Evolutionary conservation across 257 asterid species (phyloP).

Genomic region (Handroanthus guayacan): DNA sequence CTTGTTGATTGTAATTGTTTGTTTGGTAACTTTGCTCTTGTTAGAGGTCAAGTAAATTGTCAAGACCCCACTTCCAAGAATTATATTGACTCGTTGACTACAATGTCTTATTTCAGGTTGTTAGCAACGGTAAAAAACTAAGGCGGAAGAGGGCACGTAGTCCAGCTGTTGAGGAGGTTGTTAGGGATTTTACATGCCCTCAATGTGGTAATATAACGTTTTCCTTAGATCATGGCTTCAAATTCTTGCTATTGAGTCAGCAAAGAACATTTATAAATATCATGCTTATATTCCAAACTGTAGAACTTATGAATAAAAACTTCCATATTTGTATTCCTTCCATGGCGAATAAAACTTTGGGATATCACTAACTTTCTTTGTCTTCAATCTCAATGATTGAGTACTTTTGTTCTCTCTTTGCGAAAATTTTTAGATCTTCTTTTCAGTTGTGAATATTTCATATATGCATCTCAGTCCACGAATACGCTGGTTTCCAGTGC

Average conservation of each 20-base stretch:
- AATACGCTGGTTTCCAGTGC: constrained; percentile 76
- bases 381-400: constrained; percentile 13
- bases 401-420: not conserved
- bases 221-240: constrained; percentile 33
- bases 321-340: constrained; percentile 7
- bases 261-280: not conserved
- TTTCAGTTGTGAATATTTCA: constrained; percentile 26
- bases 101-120: constrained; percentile 55
- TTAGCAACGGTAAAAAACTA: constrained; percentile 57
- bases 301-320: constrained; percentile 2
- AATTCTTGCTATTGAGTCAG: constrained; percentile 21
- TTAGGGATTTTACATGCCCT: constrained; percentile 65
- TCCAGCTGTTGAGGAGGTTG: constrained; percentile 54
- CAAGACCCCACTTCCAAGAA: not conserved
- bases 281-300: constrained; percentile 1
- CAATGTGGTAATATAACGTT: constrained; percentile 77
- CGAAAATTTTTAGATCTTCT: constrained; percentile 11
- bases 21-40: not conserved
- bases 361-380: constrained; percentile 23
- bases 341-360: constrained; percentile 16
- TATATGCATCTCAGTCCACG: constrained; percentile 58
- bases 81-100: constrained; percentile 19
- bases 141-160: constrained; percentile 69
- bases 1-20: constrained; percentile 11
- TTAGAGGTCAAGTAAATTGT: not conserved